Evolutionary conservation across 306 rosid genomes (phyloP).

Genomic region (Casuarina cunninghamiana): DNA sequence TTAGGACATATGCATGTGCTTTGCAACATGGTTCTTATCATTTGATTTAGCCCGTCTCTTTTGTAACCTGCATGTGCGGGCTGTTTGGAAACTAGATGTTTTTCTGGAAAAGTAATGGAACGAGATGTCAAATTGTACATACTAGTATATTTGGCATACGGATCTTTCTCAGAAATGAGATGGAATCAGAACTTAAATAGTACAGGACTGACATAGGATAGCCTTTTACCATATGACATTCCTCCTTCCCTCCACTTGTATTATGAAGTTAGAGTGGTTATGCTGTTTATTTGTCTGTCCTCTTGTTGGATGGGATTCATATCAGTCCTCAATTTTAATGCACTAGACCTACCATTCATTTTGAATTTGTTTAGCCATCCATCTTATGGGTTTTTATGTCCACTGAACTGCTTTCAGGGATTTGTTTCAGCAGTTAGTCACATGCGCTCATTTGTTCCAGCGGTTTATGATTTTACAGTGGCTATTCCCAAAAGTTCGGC

Average conservation of each 20-base stretch:
- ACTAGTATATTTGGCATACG: too few species aligned
- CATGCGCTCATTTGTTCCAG: conserved; percentile 89
- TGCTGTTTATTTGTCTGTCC: neutral
- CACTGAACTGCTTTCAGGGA: conserved; percentile 58
- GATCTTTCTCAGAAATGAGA: neutral
- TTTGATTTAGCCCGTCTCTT: too few species aligned
- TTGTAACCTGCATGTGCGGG: too few species aligned
- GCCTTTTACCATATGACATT: neutral
- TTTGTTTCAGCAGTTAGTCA: conserved; percentile 77
- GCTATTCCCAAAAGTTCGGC: conserved; percentile 81
- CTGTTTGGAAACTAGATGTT: neutral
- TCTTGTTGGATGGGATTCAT: neutral
- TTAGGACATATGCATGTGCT: too few species aligned
- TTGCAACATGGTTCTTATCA: too few species aligned
- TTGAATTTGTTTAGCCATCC: neutral
- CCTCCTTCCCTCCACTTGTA: neutral
- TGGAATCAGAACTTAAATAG: neutral
- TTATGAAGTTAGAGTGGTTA: neutral
- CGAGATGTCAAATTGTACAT: neutral
- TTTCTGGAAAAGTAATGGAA: neutral
- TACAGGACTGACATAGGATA: neutral
- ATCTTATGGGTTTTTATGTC: neutral
- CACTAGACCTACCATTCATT: neutral
- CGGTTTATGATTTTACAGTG: conserved; percentile 74
- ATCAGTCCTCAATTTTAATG: neutral